A percentile compares a stretch with the other conserved stretches of the same genome.
Conservation (phyloP, 176 grass and related monocot species). For the Zizania latifolia region DNA sequence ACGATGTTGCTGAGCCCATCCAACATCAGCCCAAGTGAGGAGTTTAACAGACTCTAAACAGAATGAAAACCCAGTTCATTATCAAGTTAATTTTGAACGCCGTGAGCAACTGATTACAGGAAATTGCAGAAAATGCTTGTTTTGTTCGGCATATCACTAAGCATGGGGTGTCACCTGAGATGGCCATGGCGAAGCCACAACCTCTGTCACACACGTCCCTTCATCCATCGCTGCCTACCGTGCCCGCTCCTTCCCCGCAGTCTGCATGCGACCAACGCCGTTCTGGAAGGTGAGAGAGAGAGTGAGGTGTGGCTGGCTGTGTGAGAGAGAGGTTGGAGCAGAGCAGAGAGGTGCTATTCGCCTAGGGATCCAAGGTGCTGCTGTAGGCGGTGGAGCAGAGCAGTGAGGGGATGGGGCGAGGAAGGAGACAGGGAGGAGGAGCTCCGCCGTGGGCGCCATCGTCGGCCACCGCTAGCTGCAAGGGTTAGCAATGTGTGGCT, state of each 20-base stretch:
- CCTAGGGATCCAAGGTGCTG: too few species aligned
- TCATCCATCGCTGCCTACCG: constrained; percentile 55
- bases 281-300: too few species aligned
- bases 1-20: constrained; percentile 99
- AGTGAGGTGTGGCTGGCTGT: too few species aligned
- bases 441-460: too few species aligned
- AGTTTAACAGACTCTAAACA: constrained; percentile 74
- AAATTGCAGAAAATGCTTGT: background rate
- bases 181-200: constrained; percentile 93
- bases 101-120: background rate
- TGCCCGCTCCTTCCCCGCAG: constrained; percentile 40
- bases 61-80: constrained; percentile 26
- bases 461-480: too few species aligned
- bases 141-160: background rate
- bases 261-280: background rate
- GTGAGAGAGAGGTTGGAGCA: too few species aligned
- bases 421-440: too few species aligned
- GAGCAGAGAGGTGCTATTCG: too few species aligned
- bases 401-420: too few species aligned
- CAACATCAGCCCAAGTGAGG: constrained; percentile 89
- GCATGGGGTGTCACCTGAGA: constrained; percentile 59
- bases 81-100: background rate
- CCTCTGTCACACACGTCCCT: constrained; percentile 79
- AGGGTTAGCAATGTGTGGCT: too few species aligned
- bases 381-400: too few species aligned